Evolutionary conservation across 768 basidiomycete species (phyloP).

Genomic region (Boletus sensibilis): DNA sequence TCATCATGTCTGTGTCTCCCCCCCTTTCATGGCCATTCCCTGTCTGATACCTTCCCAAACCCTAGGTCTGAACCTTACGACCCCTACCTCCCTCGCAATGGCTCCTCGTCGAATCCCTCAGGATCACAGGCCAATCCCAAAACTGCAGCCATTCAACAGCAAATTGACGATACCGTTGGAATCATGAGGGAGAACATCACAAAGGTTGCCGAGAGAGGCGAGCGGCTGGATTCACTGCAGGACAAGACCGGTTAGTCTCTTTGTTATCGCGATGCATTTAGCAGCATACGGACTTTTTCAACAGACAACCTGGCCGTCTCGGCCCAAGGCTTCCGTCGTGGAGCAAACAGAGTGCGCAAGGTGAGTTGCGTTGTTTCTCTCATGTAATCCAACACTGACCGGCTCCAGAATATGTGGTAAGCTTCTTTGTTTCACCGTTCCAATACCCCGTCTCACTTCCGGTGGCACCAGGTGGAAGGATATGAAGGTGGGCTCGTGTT

Average conservation of each 20-base stretch:
- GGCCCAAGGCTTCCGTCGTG: slow-evolving; percentile 97
- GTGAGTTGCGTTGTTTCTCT: slow-evolving; percentile 38
- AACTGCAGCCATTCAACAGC: slow-evolving; percentile 94
- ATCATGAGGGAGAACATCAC: slow-evolving; percentile 99
- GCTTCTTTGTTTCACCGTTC: slow-evolving; percentile 28
- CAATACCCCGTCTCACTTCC: slow-evolving; percentile 5
- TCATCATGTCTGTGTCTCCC: slow-evolving; percentile 29
- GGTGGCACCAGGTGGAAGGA: slow-evolving; percentile 81
- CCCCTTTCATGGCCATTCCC: neutral
- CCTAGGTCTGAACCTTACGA: slow-evolving; percentile 96
- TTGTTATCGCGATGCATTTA: neutral
- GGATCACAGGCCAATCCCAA: slow-evolving; percentile 61
- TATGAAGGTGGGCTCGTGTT: slow-evolving; percentile 69
- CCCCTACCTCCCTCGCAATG: slow-evolving; percentile 91
- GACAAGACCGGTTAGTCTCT: slow-evolving; percentile 92
- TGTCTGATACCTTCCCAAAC: slow-evolving; percentile 9
- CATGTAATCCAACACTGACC: slow-evolving; percentile 7
- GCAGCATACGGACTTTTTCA: neutral
- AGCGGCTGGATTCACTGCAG: slow-evolving; percentile 89
- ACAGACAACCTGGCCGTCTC: slow-evolving; percentile 95
- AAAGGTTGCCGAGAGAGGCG: slow-evolving; percentile 93
- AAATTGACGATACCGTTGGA: slow-evolving; percentile 95
- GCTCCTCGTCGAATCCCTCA: slow-evolving; percentile 56
- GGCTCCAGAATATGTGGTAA: slow-evolving; percentile 83
- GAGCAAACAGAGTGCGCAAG: slow-evolving; percentile 97